Conservation (phyloP, 768 basidiomycete species). For the Phlebiopsis gigantea region DNA sequence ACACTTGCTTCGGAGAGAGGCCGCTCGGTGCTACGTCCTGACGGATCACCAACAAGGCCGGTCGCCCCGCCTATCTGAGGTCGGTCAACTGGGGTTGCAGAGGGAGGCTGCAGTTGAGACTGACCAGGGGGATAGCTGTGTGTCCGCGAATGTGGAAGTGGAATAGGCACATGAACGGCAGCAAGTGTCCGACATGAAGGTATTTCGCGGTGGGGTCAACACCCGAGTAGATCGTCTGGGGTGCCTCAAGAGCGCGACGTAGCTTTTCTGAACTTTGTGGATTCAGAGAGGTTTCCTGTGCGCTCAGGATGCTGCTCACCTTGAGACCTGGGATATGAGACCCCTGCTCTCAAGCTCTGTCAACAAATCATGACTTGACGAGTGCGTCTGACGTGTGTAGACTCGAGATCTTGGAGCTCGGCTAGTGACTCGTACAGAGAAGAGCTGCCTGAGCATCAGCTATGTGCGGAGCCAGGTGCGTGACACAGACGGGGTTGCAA, state of each 20-base stretch:
- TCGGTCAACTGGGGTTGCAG: no score
- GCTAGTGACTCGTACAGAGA: not conserved
- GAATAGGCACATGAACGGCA: conserved; percentile 80
- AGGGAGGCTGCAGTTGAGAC: no score
- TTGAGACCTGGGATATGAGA: conserved; percentile 12
- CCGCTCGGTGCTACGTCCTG: conserved; percentile 81
- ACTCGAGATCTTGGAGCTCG: not conserved
- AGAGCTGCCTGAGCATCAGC: not conserved
- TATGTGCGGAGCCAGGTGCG: not conserved
- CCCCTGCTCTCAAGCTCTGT: conserved; percentile 10
- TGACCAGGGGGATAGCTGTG: conserved; percentile 74
- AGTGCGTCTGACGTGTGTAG: not conserved
- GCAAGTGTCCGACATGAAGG: conserved; percentile 89
- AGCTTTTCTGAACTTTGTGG: conserved; percentile 11
- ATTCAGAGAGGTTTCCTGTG: not conserved
- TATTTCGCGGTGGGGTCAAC: conserved; percentile 90
- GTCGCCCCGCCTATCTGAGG: conserved; percentile 91
- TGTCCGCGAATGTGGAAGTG: conserved; percentile 91
- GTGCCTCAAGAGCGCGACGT: not conserved
- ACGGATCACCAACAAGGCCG: conserved; percentile 95
- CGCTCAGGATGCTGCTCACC: conserved; percentile 7
- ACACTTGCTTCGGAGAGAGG: conserved; percentile 54
- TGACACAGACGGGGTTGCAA: no score
- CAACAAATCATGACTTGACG: conserved; percentile 4
- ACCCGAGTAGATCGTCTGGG: conserved; percentile 73